Evolutionary conservation across 345 rosid species (phyloP).

Genomic region (Eucalyptus lansdowneana): DNA sequence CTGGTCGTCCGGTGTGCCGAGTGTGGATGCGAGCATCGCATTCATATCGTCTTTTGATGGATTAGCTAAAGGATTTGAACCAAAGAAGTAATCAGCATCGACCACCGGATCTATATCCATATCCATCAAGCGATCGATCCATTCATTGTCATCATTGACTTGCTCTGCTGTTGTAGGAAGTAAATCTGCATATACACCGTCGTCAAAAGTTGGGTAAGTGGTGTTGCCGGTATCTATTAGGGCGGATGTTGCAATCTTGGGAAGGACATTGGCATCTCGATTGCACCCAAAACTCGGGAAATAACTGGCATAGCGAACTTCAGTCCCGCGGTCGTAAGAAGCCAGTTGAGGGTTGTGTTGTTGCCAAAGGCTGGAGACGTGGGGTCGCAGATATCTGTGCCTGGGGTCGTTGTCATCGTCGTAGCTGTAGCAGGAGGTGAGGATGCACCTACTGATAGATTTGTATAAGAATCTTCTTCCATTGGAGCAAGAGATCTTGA

Average conservation of each 20-base stretch:
- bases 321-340: neutral
- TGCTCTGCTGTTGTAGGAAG: neutral
- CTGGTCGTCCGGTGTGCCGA: neutral
- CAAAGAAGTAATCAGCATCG: fast-evolving
- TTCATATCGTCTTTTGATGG: neutral
- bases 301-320: neutral
- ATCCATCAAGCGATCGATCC: neutral
- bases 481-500: neutral
- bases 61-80: neutral
- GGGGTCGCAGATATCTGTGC: neutral
- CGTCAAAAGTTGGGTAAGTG: neutral
- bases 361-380: neutral
- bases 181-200: neutral
- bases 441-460: neutral
- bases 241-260: neutral
- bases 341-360: neutral
- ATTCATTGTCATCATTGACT: neutral
- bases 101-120: neutral
- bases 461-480: neutral
- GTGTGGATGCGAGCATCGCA: neutral
- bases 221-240: neutral
- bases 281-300: neutral
- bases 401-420: neutral
- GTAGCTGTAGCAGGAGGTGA: neutral
- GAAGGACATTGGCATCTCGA: neutral